These are phyloP conservation scores for Emmonsia crescens DNA, from an alignment of 2,329 filamentous ascomycete species.

Conservation along the genomic window DNA sequence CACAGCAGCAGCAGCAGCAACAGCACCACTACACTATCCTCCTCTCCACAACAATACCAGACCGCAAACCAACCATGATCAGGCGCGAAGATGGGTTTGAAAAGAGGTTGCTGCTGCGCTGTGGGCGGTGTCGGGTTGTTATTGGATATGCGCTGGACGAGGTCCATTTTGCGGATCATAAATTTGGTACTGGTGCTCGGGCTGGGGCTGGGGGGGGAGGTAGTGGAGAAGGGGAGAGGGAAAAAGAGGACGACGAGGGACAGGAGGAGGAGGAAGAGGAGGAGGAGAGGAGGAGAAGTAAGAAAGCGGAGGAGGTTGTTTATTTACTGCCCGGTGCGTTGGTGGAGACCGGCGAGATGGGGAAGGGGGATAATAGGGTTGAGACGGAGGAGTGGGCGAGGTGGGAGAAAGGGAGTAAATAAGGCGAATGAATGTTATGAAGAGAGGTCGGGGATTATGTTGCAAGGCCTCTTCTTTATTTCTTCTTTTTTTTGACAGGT, in stretches of 20 bases:
- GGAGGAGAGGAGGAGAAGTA: constrained; percentile 18
- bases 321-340: constrained; percentile 53
- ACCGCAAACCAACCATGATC: constrained; percentile 42
- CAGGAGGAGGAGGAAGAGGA: constrained; percentile 12
- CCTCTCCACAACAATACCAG: constrained; percentile 39
- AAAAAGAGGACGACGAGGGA: constrained; percentile 7
- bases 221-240: constrained; percentile 11
- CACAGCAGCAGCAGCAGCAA: constrained; percentile 1
- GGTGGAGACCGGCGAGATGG: constrained; percentile 48
- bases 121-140: constrained; percentile 49
- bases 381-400: constrained; percentile 27
- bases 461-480: no score
- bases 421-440: not conserved
- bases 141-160: constrained; percentile 53
- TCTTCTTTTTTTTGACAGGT: no score
- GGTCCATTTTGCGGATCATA: constrained; percentile 32
- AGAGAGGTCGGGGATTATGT: not conserved
- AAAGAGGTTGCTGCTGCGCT: constrained; percentile 50
- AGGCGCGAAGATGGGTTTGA: constrained; percentile 55
- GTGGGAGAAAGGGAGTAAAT: constrained; percentile 14
- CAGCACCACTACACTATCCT: constrained; percentile 38
- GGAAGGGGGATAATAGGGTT: constrained; percentile 22
- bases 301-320: constrained; percentile 35
- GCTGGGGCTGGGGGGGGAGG: constrained; percentile 9
- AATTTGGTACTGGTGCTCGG: constrained; percentile 8